Conservation (phyloP, 2,329 filamentous ascomycete species). For the Trichoderma sp. region DNA sequence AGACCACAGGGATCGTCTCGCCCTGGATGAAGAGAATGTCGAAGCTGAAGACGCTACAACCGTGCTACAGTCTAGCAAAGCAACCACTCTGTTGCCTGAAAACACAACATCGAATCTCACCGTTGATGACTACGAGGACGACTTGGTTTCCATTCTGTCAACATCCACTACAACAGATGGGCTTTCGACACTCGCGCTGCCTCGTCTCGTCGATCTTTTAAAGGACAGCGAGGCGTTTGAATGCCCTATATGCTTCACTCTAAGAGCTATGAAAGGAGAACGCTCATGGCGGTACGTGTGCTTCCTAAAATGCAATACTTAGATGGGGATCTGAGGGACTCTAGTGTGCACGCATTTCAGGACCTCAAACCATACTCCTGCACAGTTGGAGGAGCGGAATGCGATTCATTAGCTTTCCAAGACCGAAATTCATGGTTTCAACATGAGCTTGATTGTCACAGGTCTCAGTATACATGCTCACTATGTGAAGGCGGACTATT, state of each 20-base stretch:
- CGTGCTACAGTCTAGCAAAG: neutral
- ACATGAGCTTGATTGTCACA: neutral
- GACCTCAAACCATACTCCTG: neutral
- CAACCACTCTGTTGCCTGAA: neutral
- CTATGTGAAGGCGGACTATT: too few species aligned
- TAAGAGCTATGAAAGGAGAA: neutral
- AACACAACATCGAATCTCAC: too few species aligned
- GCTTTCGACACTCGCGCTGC: neutral
- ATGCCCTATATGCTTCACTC: neutral
- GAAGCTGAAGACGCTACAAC: neutral
- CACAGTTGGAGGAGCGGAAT: neutral
- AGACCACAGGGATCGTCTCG: neutral
- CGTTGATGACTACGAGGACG: neutral
- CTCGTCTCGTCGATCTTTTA: neutral
- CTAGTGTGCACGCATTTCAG: neutral
- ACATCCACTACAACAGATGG: neutral
- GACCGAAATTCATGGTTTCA: neutral
- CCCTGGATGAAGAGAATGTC: neutral
- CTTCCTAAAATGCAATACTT: neutral
- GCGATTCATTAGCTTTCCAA: neutral
- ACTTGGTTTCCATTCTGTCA: neutral
- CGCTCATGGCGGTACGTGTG: neutral
- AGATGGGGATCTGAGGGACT: neutral
- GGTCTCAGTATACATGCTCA: neutral
- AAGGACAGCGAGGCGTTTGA: neutral